Conservation (phyloP, 345 rosid species). For the Citrus glauca region DNA sequence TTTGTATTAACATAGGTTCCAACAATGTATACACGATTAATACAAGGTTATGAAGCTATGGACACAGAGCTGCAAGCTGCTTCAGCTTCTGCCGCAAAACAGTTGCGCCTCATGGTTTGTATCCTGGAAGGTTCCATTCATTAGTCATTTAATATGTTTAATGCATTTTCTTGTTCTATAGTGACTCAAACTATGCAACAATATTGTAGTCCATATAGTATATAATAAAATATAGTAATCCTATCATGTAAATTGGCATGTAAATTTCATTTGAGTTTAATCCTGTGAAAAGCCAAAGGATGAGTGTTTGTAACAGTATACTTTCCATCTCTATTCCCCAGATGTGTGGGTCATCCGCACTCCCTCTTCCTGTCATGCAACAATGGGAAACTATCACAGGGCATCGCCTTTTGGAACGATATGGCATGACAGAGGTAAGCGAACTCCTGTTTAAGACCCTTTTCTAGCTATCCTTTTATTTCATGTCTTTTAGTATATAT, state of each 20-base stretch:
- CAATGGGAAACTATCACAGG: slow-evolving; percentile 95
- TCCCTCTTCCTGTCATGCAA: slow-evolving; percentile 91
- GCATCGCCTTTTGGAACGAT: slow-evolving; percentile 92
- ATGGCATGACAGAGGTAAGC: slow-evolving; percentile 96
- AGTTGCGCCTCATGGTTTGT: slow-evolving; percentile 84
- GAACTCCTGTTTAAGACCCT: slow-evolving; percentile 2
- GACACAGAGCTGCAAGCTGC: slow-evolving; percentile 58
- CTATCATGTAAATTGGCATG: background rate
- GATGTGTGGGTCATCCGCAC: slow-evolving; percentile 99
- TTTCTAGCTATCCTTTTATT: background rate
- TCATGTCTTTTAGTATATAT: background rate
- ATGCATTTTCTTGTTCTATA: background rate
- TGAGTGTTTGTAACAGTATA: background rate
- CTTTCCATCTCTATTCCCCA: slow-evolving; percentile 18
- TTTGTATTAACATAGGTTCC: slow-evolving; percentile 61
- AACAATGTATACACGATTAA: slow-evolving; percentile 88
- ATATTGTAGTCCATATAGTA: background rate
- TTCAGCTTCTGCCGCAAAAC: slow-evolving; percentile 71
- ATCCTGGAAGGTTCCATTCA: background rate
- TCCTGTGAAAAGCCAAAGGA: background rate
- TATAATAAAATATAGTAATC: background rate
- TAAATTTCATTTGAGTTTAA: background rate
- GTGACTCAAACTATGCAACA: background rate
- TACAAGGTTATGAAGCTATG: slow-evolving; percentile 97
- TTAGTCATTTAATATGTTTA: background rate